Conservation (phyloP, 352 stramenopile species). For the Globisporangium barbulae region DNA sequence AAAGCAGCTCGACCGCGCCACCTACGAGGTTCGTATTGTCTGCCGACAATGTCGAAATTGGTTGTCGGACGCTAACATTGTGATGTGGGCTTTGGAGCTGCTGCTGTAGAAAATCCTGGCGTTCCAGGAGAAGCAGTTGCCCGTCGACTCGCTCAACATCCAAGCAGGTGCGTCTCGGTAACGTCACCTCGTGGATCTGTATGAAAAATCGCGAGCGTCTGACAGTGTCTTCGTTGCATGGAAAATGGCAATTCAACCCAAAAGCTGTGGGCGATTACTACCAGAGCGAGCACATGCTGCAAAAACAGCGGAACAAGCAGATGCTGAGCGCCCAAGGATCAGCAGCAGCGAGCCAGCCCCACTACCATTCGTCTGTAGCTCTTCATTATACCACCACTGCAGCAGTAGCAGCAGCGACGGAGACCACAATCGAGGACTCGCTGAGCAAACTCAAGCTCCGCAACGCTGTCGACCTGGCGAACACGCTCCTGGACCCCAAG, state of each 20-base stretch:
- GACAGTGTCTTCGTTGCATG: neutral
- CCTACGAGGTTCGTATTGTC: conserved; percentile 27
- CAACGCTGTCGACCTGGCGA: conserved; percentile 67
- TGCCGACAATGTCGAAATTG: neutral
- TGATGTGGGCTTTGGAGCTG: neutral
- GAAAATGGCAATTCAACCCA: too few relatives aligned
- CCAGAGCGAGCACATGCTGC: conserved; percentile 28
- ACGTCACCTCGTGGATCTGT: neutral
- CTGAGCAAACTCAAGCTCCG: conserved; percentile 65
- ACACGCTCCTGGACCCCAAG: conserved; percentile 42
- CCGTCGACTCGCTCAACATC: conserved; percentile 32
- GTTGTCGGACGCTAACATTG: neutral
- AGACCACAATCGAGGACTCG: conserved; percentile 50
- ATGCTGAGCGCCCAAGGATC: conserved; percentile 19
- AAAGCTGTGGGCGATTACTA: conserved; percentile 41
- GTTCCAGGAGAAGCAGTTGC: conserved; percentile 41
- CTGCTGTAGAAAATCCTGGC: conserved; percentile 29
- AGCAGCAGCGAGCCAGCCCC: neutral
- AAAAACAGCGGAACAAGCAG: conserved; percentile 32
- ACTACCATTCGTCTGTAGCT: neutral
- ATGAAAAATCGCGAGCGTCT: neutral
- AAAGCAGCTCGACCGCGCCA: conserved; percentile 26
- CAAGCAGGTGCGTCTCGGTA: conserved; percentile 25
- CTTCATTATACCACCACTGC: neutral
- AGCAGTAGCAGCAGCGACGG: neutral